phyloP scores from a whole-genome alignment of 164 flowering plant genomes.

The Macadamia tetraphylla region DNA sequence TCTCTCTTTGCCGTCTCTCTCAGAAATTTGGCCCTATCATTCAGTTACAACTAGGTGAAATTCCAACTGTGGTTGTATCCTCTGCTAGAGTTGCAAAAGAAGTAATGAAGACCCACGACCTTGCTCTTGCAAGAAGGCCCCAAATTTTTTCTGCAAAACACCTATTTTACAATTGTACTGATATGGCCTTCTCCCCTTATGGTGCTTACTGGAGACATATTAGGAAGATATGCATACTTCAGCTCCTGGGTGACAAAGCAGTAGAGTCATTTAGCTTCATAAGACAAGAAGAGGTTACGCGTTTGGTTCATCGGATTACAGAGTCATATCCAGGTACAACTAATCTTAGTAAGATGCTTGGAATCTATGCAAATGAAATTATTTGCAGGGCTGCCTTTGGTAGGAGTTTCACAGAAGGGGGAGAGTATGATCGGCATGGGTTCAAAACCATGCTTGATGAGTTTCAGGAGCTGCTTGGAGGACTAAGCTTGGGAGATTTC shows the following conservation, averaged over 20 bases:
- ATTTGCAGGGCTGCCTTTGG: conserved; percentile 43
- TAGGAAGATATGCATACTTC: conserved; percentile 39
- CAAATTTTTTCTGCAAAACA: conserved; percentile 24
- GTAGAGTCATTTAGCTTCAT: conserved; percentile 38
- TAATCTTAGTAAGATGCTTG: conserved; percentile 32
- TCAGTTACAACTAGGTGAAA: conserved; percentile 38
- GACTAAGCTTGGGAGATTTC: conserved; percentile 48
- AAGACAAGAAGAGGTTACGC: conserved; percentile 49
- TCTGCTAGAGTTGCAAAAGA: conserved; percentile 49
- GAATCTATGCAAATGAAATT: conserved; percentile 32
- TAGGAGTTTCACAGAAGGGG: conserved; percentile 36
- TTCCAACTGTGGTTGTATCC: conserved; percentile 52
- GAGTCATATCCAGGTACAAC: conserved; percentile 17
- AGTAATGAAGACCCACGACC: conserved; percentile 53
- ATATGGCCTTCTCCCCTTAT: conserved; percentile 45
- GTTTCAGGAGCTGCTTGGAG: conserved; percentile 47
- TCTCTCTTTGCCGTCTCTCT: conserved; percentile 32
- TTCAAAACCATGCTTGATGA: conserved; percentile 49
- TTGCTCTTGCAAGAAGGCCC: conserved; percentile 43
- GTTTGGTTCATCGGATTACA: conserved; percentile 26
- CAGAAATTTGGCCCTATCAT: conserved; percentile 45
- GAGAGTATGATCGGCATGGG: conserved; percentile 39
- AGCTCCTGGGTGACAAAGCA: conserved; percentile 41
- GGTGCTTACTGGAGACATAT: conserved; percentile 55
- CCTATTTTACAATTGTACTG: conserved; percentile 39